Percentiles rank a stretch among this genome's conserved stretches.
Conservation (phyloP, 1,284 basidiomycete genomes). For the Termitomyces sp. region DNA sequence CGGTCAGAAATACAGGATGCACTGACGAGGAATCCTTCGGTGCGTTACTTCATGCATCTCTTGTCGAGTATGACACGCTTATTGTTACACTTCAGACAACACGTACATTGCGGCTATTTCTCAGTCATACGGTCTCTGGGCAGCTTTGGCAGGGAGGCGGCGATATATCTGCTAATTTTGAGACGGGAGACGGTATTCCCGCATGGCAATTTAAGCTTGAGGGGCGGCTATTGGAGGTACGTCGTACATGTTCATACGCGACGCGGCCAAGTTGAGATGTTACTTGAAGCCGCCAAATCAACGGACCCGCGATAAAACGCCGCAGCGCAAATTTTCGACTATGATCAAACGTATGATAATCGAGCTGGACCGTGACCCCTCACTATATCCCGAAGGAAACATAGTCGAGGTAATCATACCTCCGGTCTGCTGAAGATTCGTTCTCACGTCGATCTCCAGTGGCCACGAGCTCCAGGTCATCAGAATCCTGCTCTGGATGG, state of each 20-base stretch:
- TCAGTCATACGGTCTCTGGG: constrained; percentile 84
- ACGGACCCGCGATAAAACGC: constrained; percentile 61
- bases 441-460: constrained; percentile 38
- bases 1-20: constrained; percentile 87
- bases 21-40: constrained; percentile 53
- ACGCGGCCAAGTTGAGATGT: not conserved
- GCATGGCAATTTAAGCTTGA: constrained; percentile 90
- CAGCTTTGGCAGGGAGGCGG: constrained; percentile 76
- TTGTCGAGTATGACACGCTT: constrained; percentile 2
- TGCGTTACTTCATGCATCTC: constrained; percentile 28
- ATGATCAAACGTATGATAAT: constrained; percentile 83
- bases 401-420: constrained; percentile 60
- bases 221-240: constrained; percentile 78
- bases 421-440: constrained; percentile 1
- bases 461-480: constrained; percentile 56
- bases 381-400: constrained; percentile 78
- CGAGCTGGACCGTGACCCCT: constrained; percentile 83
- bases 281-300: constrained; percentile 49
- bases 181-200: constrained; percentile 77
- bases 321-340: constrained; percentile 79
- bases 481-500: constrained; percentile 74
- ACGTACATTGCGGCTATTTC: constrained; percentile 82
- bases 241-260: constrained; percentile 18
- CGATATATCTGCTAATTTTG: constrained; percentile 40
- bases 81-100: constrained; percentile 52